These are phyloP conservation scores for Tetragonia tetragonoides DNA, from an alignment of 148 eudicot species.

Conservation along the genomic window DNA sequence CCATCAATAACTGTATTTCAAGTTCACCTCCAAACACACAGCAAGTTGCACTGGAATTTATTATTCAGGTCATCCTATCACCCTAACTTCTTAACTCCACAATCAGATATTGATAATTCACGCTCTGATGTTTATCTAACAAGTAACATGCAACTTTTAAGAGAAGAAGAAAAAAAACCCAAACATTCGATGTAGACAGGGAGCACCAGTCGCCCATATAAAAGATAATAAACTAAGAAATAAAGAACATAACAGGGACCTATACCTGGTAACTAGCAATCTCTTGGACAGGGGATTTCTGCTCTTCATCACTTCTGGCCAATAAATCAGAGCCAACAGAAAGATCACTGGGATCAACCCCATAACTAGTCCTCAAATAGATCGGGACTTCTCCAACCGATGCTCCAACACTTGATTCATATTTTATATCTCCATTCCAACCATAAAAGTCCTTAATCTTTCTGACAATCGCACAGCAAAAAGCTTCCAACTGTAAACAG, in stretches of 20 bases:
- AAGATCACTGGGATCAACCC: constrained; percentile 27
- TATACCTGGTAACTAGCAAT: constrained; percentile 87
- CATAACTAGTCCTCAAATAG: constrained; percentile 37
- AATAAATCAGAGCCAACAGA: constrained; percentile 28
- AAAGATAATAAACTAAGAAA: not conserved
- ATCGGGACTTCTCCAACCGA: constrained; percentile 75
- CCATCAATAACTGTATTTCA: not conserved
- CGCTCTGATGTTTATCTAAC: not conserved
- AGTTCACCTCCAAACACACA: not conserved
- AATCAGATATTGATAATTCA: not conserved
- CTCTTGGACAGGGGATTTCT: constrained; percentile 44
- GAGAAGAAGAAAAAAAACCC: not conserved
- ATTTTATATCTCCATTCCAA: constrained; percentile 65
- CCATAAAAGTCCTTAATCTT: constrained; percentile 57
- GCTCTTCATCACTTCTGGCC: constrained; percentile 36
- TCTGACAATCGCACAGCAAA: constrained; percentile 48
- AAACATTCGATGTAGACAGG: not conserved
- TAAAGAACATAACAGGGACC: not conserved
- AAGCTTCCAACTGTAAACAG: constrained; percentile 55
- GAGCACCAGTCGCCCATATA: not conserved
- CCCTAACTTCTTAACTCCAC: not conserved
- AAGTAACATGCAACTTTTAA: too few relatives aligned
- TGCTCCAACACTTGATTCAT: constrained; percentile 49
- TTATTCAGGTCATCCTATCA: not conserved
- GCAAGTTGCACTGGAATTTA: not conserved